Conservation (phyloP, 1,284 basidiomycete genomes). For the Pyrrhoderma lamaoense region DNA sequence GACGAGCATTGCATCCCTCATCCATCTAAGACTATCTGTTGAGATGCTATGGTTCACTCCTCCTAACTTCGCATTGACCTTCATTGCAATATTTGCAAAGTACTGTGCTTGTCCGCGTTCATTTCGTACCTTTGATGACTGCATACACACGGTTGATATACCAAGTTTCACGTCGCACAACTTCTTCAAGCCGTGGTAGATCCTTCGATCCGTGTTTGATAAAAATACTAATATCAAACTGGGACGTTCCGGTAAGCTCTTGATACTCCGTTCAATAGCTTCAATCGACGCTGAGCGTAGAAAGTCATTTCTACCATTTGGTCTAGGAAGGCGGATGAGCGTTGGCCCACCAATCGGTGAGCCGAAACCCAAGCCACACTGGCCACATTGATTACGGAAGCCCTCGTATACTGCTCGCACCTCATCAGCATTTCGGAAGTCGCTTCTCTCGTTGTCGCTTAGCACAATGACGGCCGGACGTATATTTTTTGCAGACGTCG, state of each 20-base stretch:
- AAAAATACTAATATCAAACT: conserved; percentile 14
- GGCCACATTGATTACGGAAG: conserved; percentile 20
- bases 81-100: conserved; percentile 60
- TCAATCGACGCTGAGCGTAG: conserved; percentile 7
- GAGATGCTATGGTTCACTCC: conserved; percentile 69
- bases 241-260: conserved; percentile 6
- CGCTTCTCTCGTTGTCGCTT: conserved; percentile 5
- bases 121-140: conserved; percentile 29
- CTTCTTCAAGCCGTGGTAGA: conserved; percentile 30
- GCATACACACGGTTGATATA: conserved; percentile 27
- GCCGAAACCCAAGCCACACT: conserved; percentile 10
- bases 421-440: conserved; percentile 20
- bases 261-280: conserved; percentile 6
- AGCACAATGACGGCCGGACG: conserved; percentile 8
- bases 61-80: conserved; percentile 70
- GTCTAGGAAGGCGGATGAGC: conserved; percentile 57
- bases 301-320: neutral
- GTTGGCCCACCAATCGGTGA: conserved; percentile 52
- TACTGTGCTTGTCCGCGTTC: conserved; percentile 57
- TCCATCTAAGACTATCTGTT: conserved; percentile 47
- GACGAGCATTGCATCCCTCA: conserved; percentile 65
- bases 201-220: conserved; percentile 3
- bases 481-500: conserved; percentile 2
- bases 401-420: neutral
- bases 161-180: conserved; percentile 36